Base-by-base conservation (phyloP, 2,329 filamentous ascomycete species). In the Hypoxylon sp. region DNA sequence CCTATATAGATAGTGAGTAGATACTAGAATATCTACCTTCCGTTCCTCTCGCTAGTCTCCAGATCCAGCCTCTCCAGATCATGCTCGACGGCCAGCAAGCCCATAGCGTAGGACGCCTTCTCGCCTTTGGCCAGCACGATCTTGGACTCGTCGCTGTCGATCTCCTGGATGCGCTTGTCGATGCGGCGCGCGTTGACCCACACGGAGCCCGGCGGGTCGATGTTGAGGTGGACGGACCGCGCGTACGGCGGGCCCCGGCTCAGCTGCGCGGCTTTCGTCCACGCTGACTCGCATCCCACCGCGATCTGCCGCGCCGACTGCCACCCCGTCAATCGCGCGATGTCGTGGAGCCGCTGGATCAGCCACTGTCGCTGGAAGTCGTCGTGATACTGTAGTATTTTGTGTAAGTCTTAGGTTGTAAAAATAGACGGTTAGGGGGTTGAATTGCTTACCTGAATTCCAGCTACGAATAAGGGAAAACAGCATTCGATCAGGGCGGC, bases 391-490 rank as follows among this genome's bases (percentile, higher is more conserved):
- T 97, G 84, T 19, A 4, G 13, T 6, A 1, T 35, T 29, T 53
- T 15, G 17, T 46, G 15, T 32, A 11, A 46, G 50, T 44, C 31
- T 35, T 35, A 7, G 44, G 42, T 44, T 29, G 3, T n/a, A 15
- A 17, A 51, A 13, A 21, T 37, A 2, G 5, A 56, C n/a, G 19
- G 15, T 8, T 37, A 44, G 44, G 19, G 37, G 42, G 15, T 27
- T 55, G 42, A 15, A 1, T 39, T 46, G 17, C 79, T 73, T 80
- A 90, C 88, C 83, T 91, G 88, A 10, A 98, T 88, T 3, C 88
- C 95, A 1, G 94, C 92, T 68, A 98, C 93, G 81, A 98, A 98
- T 1, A 97, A 83, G 3, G 91, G 89, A 75, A 98, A 92, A 3
- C 89, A 90, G 73, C 89, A 89, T 79, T 98, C 95, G 65, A 93